Evolutionary conservation across 2,329 filamentous ascomycete genomes (phyloP).

Genomic region (Chrysoporthe austroafricana): DNA sequence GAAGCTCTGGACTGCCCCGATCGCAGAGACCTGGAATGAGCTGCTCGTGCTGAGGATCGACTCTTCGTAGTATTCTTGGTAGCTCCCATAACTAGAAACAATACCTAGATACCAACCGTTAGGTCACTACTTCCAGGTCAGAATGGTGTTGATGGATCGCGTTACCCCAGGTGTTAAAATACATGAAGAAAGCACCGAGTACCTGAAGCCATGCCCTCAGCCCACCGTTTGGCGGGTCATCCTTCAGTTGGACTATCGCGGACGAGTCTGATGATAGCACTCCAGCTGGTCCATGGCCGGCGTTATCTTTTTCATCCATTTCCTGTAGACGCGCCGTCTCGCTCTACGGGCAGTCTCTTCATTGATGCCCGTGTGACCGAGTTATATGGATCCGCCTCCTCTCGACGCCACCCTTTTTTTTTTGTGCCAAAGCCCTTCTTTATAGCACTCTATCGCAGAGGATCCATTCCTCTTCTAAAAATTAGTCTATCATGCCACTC

Average conservation of each 20-base stretch:
- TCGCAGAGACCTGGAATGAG: conserved; percentile 49
- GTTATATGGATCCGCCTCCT: neutral
- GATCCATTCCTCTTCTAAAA: neutral
- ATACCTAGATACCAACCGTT: conserved; percentile 15
- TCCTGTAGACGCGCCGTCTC: neutral
- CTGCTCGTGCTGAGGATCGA: conserved; percentile 37
- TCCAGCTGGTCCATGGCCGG: conserved; percentile 9
- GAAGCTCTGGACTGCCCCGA: conserved; percentile 48
- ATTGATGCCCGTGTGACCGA: neutral
- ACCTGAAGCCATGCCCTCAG: conserved; percentile 57
- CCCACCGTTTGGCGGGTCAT: conserved; percentile 23
- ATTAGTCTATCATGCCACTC: conserved; percentile 21
- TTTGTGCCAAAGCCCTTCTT: neutral
- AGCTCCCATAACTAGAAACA: conserved; percentile 46
- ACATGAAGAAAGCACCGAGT: conserved; percentile 54
- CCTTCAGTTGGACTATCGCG: conserved; percentile 15
- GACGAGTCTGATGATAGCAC: conserved; percentile 27
- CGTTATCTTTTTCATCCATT: conserved; percentile 12
- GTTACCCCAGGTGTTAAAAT: conserved; percentile 56
- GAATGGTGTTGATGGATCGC: neutral
- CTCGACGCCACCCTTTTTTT: neutral
- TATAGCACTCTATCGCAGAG: neutral
- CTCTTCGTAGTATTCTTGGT: conserved; percentile 48
- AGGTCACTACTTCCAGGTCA: neutral
- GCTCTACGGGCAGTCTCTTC: neutral